These are phyloP conservation scores for Oryza meyeriana DNA, from an alignment of 176 grass and related monocot genomes.

Conservation along the genomic window DNA sequence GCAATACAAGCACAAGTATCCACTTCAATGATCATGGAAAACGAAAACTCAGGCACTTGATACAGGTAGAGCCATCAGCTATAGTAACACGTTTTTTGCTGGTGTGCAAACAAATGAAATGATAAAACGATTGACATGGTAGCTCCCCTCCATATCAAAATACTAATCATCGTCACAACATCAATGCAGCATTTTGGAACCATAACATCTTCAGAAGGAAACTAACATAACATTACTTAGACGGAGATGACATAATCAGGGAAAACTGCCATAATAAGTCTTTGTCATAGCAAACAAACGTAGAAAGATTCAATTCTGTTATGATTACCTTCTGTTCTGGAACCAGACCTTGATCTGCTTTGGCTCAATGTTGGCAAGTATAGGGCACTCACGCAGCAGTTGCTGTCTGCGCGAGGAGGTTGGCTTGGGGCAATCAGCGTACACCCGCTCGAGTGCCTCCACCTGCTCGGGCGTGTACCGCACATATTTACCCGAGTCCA, in stretches of 20 bases:
- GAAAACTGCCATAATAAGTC: background rate
- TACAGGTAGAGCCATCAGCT: background rate
- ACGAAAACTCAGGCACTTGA: background rate
- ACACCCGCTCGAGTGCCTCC: constrained; percentile 83
- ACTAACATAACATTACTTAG: background rate
- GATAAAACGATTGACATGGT: background rate
- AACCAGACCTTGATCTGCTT: constrained; percentile 99
- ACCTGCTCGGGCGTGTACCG: constrained; percentile 94
- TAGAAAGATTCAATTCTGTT: background rate
- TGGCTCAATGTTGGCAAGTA: constrained; percentile 82
- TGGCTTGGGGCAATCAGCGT: constrained; percentile 85
- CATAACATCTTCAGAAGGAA: background rate
- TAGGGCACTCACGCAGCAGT: constrained; percentile 77
- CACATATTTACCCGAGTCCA: constrained; percentile 87
- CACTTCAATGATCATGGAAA: background rate
- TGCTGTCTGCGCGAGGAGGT: constrained; percentile 82
- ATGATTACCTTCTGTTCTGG: constrained; percentile 85
- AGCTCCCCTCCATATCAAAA: background rate
- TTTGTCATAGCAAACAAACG: background rate
- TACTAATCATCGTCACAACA: background rate
- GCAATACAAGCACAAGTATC: background rate
- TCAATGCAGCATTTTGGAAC: background rate
- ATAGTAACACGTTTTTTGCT: background rate
- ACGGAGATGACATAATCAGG: background rate
- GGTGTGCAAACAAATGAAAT: background rate